Base-by-base conservation (phyloP, 768 basidiomycete species). In the Lactarius akahatsu region DNA sequence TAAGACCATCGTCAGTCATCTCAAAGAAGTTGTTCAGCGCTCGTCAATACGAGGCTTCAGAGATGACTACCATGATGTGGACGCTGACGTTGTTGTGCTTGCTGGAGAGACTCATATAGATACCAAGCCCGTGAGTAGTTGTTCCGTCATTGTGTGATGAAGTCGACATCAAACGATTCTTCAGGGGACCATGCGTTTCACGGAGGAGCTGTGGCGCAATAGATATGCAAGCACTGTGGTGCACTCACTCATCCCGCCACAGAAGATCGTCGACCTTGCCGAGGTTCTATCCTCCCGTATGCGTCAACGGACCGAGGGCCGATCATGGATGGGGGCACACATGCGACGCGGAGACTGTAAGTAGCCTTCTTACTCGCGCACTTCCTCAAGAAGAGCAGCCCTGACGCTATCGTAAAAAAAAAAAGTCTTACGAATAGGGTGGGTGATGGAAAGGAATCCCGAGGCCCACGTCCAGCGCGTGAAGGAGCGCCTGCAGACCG, bases 271-370 rank as follows among this genome's bases (percentile, higher is more conserved):
- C n/a, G 71, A 72, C 30, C 68, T 80, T n/a, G 75, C 77, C 1
- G 71, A 70, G 4, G 45, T 52, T 6, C 74, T 81, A 67, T 75
- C 75, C n/a, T 50, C 58, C 41, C 76, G 75, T 59, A 79, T 81
- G 76, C 69, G 59, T 4, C 68, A 72, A 15, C 59, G 67, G 23
- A 73, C 71, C 1, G 75, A 59, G 0, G 79, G 78, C 16, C 73
- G 77, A 4, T 71, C 76, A 71, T 80, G 79, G 80, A 77, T 80
- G 77, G 76, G 73, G 16, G 78, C 76, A 6, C 79, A 80, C 55
- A 80, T 81, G 80, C 78, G 79, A 26, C 77, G 79, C 30, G 79
- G 79, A 58, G 79, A 80, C 55, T 80, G 78, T 79, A 57, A 74
- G 77, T 70, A 7, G 7, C 58, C 43, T 9, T 5, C 1, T n/a